Evolutionary conservation across 2,329 filamentous ascomycete genomes (phyloP).

Genomic region (Trichoderma atrobrunneum): DNA sequence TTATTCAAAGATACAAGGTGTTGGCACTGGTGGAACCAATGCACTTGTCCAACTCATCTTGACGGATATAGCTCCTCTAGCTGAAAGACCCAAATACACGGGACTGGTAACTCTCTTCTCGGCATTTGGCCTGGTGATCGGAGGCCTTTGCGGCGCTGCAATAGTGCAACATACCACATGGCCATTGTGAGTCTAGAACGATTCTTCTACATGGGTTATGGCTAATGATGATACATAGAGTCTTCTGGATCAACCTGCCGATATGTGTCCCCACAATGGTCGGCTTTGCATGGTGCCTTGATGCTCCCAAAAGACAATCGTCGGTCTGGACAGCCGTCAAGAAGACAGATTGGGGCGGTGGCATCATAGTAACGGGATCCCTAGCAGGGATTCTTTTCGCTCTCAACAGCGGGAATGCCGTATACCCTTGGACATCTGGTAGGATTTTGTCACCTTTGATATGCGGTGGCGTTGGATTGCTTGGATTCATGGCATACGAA

Average conservation of each 20-base stretch:
- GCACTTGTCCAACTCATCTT: constrained; percentile 31
- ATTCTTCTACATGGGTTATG: constrained; percentile 32
- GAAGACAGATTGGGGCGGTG: neutral
- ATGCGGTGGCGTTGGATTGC: neutral
- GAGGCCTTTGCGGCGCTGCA: constrained; percentile 29
- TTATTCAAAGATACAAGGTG: constrained; percentile 39
- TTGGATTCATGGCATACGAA: neutral
- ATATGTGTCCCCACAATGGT: neutral
- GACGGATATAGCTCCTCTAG: constrained; percentile 45
- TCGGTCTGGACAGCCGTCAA: neutral
- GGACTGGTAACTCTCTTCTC: constrained; percentile 30
- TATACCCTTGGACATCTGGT: neutral
- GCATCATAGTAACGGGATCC: neutral
- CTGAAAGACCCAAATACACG: constrained; percentile 41
- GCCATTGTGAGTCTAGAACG: constrained; percentile 39
- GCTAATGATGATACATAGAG: neutral
- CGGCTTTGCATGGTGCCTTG: neutral
- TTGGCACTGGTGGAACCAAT: constrained; percentile 19
- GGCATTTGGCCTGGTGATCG: constrained; percentile 30
- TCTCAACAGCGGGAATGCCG: neutral
- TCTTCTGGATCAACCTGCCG: neutral
- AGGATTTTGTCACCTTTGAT: neutral
- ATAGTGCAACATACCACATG: constrained; percentile 29
- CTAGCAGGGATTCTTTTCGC: neutral
- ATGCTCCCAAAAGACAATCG: neutral